Percentiles rank a stretch among this genome's conserved stretches.
Conservation (phyloP, 352 stramenopile species). For the Phytophthora pisi region DNA sequence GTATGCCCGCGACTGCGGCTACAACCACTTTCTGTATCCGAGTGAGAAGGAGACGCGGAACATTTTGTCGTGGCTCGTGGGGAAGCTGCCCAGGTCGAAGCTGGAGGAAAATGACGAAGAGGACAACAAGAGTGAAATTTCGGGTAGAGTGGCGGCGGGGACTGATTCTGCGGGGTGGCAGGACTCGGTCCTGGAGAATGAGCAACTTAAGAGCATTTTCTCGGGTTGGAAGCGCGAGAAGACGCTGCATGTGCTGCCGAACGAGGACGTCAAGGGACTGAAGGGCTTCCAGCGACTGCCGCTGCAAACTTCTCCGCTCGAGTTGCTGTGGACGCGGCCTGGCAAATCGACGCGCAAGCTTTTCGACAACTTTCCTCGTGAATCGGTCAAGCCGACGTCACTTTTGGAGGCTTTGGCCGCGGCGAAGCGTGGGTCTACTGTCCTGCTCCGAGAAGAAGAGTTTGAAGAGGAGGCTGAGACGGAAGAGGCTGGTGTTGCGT, state of each 20-base stretch:
- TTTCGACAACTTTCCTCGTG: slow-evolving; percentile 44
- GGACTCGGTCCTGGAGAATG: slow-evolving; percentile 13
- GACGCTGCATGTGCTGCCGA: slow-evolving; percentile 54
- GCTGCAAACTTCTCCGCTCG: slow-evolving; percentile 43
- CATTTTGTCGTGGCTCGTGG: slow-evolving; percentile 84
- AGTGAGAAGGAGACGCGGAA: slow-evolving; percentile 80
- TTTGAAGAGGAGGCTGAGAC: slow-evolving; percentile 27
- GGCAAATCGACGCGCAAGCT: slow-evolving; percentile 14
- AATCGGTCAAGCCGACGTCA: slow-evolving; percentile 34
- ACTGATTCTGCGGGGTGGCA: not conserved
- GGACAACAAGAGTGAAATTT: slow-evolving; percentile 13
- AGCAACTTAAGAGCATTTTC: slow-evolving; percentile 44
- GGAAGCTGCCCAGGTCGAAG: slow-evolving; percentile 61
- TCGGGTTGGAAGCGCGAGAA: slow-evolving; percentile 55
- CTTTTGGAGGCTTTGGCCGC: slow-evolving; percentile 49
- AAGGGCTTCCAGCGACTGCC: slow-evolving; percentile 58
- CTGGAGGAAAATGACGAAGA: slow-evolving; percentile 36
- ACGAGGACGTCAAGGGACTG: slow-evolving; percentile 37
- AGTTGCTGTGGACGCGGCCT: slow-evolving; percentile 44
- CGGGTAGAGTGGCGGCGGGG: not conserved
- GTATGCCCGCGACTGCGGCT: slow-evolving; percentile 85
- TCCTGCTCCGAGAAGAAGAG: slow-evolving; percentile 31
- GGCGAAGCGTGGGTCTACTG: slow-evolving; percentile 14
- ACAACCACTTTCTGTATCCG: slow-evolving; percentile 91
- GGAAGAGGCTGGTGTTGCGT: not conserved